A percentile compares a stretch with the other conserved stretches of the same genome.
Conservation (phyloP, 1,284 basidiomycete species). For the Hemileia vastatrix region DNA sequence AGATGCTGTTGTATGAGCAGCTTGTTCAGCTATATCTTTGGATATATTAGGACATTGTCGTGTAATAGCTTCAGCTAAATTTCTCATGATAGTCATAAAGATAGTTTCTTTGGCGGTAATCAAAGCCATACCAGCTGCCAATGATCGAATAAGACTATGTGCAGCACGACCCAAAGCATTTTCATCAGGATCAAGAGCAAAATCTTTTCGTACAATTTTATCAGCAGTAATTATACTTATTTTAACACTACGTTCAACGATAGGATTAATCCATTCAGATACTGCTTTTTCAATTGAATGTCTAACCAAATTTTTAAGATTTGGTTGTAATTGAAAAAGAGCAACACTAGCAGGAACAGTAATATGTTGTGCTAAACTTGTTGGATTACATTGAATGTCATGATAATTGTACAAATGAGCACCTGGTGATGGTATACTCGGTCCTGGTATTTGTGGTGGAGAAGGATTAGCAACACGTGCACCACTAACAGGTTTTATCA, state of each 20-base stretch:
- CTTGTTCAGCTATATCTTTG: conserved; percentile 33
- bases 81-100: conserved; percentile 39
- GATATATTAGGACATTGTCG: conserved; percentile 25
- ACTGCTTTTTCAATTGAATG: conserved; percentile 41
- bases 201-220: conserved; percentile 43
- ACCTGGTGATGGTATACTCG: too few species aligned
- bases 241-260: conserved; percentile 43
- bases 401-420: too few species aligned
- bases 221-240: conserved; percentile 42
- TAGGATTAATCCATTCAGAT: conserved; percentile 42
- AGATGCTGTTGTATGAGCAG: conserved; percentile 37
- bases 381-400: too few species aligned
- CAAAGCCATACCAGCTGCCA: conserved; percentile 40
- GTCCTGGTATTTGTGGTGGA: too few species aligned
- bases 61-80: conserved; percentile 36
- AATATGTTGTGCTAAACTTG: too few species aligned
- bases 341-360: too few species aligned
- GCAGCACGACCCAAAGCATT: conserved; percentile 40
- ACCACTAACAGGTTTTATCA: too few species aligned
- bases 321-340: too few species aligned
- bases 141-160: conserved; percentile 42
- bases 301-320: conserved; percentile 40
- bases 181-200: conserved; percentile 44
- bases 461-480: too few species aligned
- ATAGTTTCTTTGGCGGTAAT: conserved; percentile 44